Percentiles rank a stretch among this genome's conserved stretches.
Evolutionary conservation across 225 moss, liverwort and hornwort genomes (phyloP).

Genomic region (Rhytidiadelphus loreus): DNA sequence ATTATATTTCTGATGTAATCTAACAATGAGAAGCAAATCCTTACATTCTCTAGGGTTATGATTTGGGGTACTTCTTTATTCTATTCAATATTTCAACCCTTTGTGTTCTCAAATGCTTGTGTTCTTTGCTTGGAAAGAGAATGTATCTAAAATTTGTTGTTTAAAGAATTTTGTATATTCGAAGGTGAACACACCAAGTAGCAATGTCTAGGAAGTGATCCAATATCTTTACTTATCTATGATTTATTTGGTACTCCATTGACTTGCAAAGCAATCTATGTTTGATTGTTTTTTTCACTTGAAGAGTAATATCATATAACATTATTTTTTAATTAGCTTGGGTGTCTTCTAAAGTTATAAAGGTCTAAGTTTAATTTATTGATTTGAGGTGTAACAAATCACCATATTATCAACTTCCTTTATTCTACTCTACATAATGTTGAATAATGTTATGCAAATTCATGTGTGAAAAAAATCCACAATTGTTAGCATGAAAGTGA

Average conservation of each 20-base stretch:
- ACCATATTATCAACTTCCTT: not conserved
- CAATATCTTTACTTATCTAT: not conserved
- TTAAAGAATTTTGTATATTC: not conserved
- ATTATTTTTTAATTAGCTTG: not conserved
- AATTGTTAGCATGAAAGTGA: not conserved
- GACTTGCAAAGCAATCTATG: not conserved
- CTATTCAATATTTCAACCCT: not conserved
- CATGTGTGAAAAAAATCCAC: not conserved
- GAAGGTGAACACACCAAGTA: not conserved
- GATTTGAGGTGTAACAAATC: not conserved
- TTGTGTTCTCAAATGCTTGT: not conserved
- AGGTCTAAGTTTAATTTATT: not conserved
- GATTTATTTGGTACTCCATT: not conserved
- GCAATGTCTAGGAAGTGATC: not conserved
- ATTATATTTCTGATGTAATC: not conserved
- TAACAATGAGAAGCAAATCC: not conserved
- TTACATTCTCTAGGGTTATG: not conserved
- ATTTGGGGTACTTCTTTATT: not conserved
- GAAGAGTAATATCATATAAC: not conserved
- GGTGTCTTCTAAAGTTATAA: not conserved
- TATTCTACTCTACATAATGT: not conserved
- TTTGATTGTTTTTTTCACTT: not conserved
- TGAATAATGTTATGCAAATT: not conserved
- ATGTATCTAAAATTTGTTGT: not conserved
- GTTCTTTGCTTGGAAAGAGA: not conserved